A percentile compares a stretch with the other conserved stretches of the same genome.
phyloP scores from a whole-genome alignment of 257 asterid genomes.

The Penstemon eatonii region DNA sequence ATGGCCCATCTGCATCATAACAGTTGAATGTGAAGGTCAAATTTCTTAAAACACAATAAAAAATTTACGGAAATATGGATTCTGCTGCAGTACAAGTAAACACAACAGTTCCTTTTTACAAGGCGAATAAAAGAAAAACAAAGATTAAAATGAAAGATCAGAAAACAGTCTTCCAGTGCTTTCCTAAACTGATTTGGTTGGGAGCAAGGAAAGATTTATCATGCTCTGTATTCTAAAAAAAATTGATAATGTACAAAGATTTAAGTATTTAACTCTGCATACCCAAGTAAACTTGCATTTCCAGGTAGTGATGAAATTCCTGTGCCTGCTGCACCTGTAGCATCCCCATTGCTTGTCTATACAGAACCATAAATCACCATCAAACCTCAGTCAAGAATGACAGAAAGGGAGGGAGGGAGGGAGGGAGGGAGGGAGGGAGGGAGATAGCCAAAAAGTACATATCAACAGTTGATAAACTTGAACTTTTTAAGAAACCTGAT shows the following conservation, averaged over 20 bases:
- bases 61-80: conserved; percentile 6
- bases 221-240: conserved; percentile 9
- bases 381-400: conserved; percentile 23
- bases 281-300: conserved; percentile 97
- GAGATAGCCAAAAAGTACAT: background rate
- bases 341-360: conserved; percentile 64
- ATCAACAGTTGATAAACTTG: conserved; percentile 5
- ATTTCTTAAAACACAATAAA: conserved; percentile 4
- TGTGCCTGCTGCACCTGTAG: conserved; percentile 49
- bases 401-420: conserved; percentile 3
- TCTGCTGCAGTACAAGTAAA: background rate
- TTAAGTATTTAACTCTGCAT: conserved; percentile 33
- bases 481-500: conserved; percentile 13
- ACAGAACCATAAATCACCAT: conserved; percentile 31
- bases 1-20: conserved; percentile 92
- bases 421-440: conserved; percentile 1
- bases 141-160: conserved; percentile 10
- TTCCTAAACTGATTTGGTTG: background rate
- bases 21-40: conserved; percentile 15
- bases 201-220: conserved; percentile 6
- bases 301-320: conserved; percentile 77
- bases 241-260: conserved; percentile 2
- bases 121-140: background rate
- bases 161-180: conserved; percentile 18
- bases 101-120: background rate